phyloP scores from a whole-genome alignment of 2,329 filamentous ascomycete species.

The Botrytis deweyae region DNA sequence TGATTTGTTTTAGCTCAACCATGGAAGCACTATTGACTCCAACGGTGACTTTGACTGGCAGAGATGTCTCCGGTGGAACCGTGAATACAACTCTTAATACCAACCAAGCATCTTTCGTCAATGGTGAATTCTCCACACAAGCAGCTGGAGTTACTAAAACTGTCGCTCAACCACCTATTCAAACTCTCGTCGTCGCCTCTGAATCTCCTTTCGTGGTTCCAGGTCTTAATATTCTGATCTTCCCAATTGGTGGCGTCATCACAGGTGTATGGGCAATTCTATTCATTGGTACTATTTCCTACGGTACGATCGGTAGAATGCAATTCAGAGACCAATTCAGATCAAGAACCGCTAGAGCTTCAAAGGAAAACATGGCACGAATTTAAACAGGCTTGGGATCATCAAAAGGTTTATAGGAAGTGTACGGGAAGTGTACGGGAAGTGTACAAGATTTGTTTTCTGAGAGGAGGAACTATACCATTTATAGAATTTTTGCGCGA shows the following conservation, averaged over 20 bases:
- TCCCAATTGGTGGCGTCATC: conserved; percentile 68
- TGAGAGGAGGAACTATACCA: conserved; percentile 2
- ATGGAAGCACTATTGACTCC: conserved; percentile 66
- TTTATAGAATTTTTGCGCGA: conserved; percentile 14
- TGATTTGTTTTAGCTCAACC: conserved; percentile 30
- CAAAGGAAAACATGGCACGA: conserved; percentile 39
- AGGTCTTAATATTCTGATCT: conserved; percentile 65
- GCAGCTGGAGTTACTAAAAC: conserved; percentile 30
- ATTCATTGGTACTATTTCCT: conserved; percentile 57
- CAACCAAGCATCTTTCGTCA: conserved; percentile 69
- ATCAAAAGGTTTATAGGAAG: not conserved
- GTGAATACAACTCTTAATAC: conserved; percentile 65
- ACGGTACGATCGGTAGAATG: conserved; percentile 66
- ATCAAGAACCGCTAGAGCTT: conserved; percentile 48
- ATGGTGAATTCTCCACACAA: conserved; percentile 63
- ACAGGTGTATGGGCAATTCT: conserved; percentile 61
- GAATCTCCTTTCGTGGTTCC: conserved; percentile 63
- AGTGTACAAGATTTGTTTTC: conserved; percentile 15
- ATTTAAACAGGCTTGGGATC: conserved; percentile 27
- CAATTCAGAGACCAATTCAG: conserved; percentile 64
- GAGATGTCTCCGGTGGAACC: conserved; percentile 49
- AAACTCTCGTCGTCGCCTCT: conserved; percentile 40
- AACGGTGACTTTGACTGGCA: conserved; percentile 63
- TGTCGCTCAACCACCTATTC: conserved; percentile 37
- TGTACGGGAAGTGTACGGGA: not conserved